Conservation (phyloP, 495 filamentous ascomycete species). For the Xylaria curta region DNA sequence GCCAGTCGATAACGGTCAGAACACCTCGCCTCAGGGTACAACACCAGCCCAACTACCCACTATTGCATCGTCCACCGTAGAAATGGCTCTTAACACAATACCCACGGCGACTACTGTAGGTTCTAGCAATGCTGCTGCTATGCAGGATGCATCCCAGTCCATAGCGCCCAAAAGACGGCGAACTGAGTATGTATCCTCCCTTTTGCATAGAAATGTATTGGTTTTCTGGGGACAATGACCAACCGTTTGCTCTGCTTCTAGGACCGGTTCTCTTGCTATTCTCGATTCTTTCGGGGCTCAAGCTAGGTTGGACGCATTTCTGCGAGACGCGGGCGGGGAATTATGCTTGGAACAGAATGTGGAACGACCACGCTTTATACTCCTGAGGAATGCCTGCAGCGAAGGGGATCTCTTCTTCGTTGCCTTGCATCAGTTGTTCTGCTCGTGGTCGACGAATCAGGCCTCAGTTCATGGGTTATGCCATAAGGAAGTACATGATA, state of each 20-base stretch:
- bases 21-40: constrained; percentile 23
- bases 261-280: constrained; percentile 22
- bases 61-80: constrained; percentile 22
- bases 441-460: constrained; percentile 49
- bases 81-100: constrained; percentile 33
- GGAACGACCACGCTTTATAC: constrained; percentile 59
- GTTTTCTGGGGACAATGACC: neutral
- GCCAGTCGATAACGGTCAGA: constrained; percentile 12
- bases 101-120: constrained; percentile 24
- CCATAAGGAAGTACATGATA: constrained; percentile 8
- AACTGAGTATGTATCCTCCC: constrained; percentile 30
- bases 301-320: neutral
- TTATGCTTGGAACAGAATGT: constrained; percentile 31
- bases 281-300: constrained; percentile 23
- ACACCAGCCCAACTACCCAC: constrained; percentile 13
- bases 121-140: neutral
- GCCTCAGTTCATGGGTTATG: constrained; percentile 28
- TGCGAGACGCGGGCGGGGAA: constrained; percentile 26
- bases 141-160: constrained; percentile 13
- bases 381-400: constrained; percentile 64
- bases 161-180: constrained; percentile 35
- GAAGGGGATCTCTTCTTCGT: constrained; percentile 67
- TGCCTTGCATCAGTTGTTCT: constrained; percentile 72
- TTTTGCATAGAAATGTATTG: neutral
- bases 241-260: constrained; percentile 4